A percentile compares a stretch with the other conserved stretches of the same genome.
Evolutionary conservation across 805 yeast species (phyloP).

Genomic region (Lachancea kluyveri): DNA sequence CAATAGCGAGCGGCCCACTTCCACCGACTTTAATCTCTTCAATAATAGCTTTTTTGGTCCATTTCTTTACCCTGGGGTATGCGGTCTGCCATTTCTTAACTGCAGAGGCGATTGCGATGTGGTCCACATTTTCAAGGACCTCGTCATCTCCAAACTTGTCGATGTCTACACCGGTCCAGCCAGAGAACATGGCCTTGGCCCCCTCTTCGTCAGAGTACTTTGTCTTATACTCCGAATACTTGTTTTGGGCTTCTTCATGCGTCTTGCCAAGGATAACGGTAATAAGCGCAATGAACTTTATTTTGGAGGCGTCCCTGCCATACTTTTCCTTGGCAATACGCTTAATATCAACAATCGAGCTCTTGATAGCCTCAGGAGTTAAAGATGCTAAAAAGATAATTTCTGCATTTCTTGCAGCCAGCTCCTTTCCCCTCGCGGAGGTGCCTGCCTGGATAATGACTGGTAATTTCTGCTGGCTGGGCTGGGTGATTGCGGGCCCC

Average conservation of each 20-base stretch:
- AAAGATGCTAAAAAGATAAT: constrained; percentile 32
- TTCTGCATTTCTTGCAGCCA: constrained; percentile 38
- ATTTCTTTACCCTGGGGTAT: constrained; percentile 18
- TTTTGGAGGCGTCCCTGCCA: constrained; percentile 30
- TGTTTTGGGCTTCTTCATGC: constrained; percentile 33
- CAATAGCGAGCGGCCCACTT: constrained; percentile 29
- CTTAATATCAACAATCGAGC: constrained; percentile 30
- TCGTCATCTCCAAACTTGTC: constrained; percentile 30
- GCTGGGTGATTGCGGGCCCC: constrained; percentile 34
- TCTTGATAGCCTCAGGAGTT: constrained; percentile 25
- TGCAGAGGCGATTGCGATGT: constrained; percentile 31
- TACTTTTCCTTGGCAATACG: constrained; percentile 25
- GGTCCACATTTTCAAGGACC: constrained; percentile 29
- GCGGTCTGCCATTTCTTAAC: constrained; percentile 32
- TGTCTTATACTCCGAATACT: constrained; percentile 22
- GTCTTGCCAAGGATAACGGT: constrained; percentile 36
- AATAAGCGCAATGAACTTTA: constrained; percentile 32
- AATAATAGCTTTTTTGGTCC: constrained; percentile 16
- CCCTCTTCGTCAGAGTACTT: constrained; percentile 36
- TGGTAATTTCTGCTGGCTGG: constrained; percentile 37
- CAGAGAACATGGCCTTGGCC: constrained; percentile 35
- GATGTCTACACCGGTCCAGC: constrained; percentile 39
- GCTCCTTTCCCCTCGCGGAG: constrained; percentile 32
- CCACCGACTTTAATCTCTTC: constrained; percentile 21
- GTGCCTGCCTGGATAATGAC: constrained; percentile 37